Evolutionary conservation across 1,139 yeast species (phyloP).

Genomic region (Groenewaldozyma sp.): DNA sequence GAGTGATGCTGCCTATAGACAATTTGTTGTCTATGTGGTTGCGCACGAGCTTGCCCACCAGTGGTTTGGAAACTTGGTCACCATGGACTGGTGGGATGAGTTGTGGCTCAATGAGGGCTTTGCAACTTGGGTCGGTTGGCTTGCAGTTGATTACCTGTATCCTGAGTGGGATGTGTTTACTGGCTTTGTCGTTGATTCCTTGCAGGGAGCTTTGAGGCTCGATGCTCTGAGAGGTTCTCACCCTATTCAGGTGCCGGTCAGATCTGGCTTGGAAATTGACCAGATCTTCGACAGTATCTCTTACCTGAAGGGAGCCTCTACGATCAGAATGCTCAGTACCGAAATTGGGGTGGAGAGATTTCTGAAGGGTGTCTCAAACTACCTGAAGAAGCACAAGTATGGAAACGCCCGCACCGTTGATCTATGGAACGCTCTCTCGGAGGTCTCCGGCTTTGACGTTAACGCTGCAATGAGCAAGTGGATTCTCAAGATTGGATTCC

Average conservation of each 20-base stretch:
- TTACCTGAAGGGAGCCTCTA: slow-evolving; percentile 67
- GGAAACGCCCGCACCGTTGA: slow-evolving; percentile 55
- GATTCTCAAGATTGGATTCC: slow-evolving; percentile 60
- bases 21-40: slow-evolving; percentile 69
- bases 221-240: slow-evolving; percentile 69
- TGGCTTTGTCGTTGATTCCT: slow-evolving; percentile 51
- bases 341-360: slow-evolving; percentile 59
- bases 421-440: slow-evolving; percentile 49
- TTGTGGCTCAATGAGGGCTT: slow-evolving; percentile 79
- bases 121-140: slow-evolving; percentile 74
- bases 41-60: slow-evolving; percentile 79
- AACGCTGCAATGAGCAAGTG: slow-evolving; percentile 46
- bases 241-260: slow-evolving; percentile 70
- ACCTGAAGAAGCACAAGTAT: slow-evolving; percentile 47
- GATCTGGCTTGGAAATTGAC: slow-evolving; percentile 64
- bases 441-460: slow-evolving; percentile 48
- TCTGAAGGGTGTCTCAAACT: slow-evolving; percentile 60
- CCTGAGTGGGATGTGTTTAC: slow-evolving; percentile 71
- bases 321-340: slow-evolving; percentile 60
- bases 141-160: slow-evolving; percentile 52
- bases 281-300: slow-evolving; percentile 74
- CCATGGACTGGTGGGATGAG: slow-evolving; percentile 85
- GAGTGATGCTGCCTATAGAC: slow-evolving; percentile 42
- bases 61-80: slow-evolving; percentile 77
- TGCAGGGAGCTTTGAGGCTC: slow-evolving; percentile 53